These are phyloP conservation scores for Penicillium longicatenatum DNA, from an alignment of 495 filamentous ascomycete species.

Conservation along the genomic window DNA sequence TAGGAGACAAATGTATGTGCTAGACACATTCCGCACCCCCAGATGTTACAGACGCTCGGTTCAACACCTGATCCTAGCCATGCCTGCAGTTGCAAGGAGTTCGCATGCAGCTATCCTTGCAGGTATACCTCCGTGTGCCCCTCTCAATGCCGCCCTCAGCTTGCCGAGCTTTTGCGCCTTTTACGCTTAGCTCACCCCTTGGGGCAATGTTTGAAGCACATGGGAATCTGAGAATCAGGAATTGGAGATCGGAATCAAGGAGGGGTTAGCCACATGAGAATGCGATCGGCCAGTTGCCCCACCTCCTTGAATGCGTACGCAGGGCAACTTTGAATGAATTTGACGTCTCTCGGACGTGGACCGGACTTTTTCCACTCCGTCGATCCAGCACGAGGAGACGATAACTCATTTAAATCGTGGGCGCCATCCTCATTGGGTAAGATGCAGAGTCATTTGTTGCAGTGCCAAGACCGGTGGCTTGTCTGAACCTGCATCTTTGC, in stretches of 20 bases:
- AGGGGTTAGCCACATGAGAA: conserved; percentile 19
- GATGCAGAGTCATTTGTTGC: conserved; percentile 23
- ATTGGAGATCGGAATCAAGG: conserved; percentile 6
- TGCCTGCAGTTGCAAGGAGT: conserved; percentile 30
- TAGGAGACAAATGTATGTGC: background rate
- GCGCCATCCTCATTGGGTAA: conserved; percentile 21
- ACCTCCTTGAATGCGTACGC: conserved; percentile 8
- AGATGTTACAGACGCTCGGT: conserved; percentile 23
- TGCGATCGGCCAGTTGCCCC: conserved; percentile 12
- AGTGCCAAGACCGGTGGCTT: conserved; percentile 27
- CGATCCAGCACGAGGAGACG: conserved; percentile 26
- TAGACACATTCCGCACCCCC: conserved; percentile 18
- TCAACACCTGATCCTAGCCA: conserved; percentile 25
- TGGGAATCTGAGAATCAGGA: conserved; percentile 8
- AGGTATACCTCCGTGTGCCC: conserved; percentile 5
- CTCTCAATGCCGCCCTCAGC: background rate
- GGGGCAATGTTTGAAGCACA: conserved; percentile 11
- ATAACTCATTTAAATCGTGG: conserved; percentile 17
- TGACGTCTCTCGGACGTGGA: conserved; percentile 15
- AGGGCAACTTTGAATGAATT: background rate
- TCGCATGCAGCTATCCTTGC: conserved; percentile 30
- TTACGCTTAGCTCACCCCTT: background rate
- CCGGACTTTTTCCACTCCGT: conserved; percentile 13
- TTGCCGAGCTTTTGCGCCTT: background rate
- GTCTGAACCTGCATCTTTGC: conserved; percentile 18